Base-by-base conservation (phyloP, 495 filamentous ascomycete genomes). In the Tetracladium setigerum region DNA sequence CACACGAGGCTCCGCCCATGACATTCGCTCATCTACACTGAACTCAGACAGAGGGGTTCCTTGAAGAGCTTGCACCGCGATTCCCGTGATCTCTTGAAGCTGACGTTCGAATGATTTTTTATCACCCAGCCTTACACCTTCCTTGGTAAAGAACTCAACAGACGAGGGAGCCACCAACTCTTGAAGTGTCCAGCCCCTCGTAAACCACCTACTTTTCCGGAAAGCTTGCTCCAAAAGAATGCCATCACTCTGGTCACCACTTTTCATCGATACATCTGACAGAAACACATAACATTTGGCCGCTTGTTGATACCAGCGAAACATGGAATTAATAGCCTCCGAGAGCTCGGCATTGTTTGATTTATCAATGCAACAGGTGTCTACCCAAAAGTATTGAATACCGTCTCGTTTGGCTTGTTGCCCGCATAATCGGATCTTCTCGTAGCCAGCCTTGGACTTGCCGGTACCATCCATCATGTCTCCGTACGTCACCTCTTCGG, bases 401-500 rank as follows among this genome's bases (percentile, higher is more conserved):
- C n/a, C n/a, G n/a, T n/a, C n/a, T n/a, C n/a, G n/a, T n/a, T n/a
- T n/a, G n/a, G n/a, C n/a, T n/a, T n/a, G n/a, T n/a, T n/a, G n/a
- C n/a, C n/a, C n/a, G n/a, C n/a, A n/a, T n/a, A n/a, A n/a, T n/a
- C n/a, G n/a, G n/a, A n/a, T n/a, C n/a, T n/a, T n/a, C n/a, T n/a
- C n/a, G n/a, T n/a, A n/a, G n/a, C n/a, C n/a, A n/a, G n/a, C n/a
- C n/a, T n/a, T n/a, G n/a, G n/a, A n/a, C 1, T 36, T 10, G 5
- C 13, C 19, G 1, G 47, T 46, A 0, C 18, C 34, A 10, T 22
- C 13, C 4, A 6, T 17, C 6, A 59, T 12, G 24, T 60, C 54
- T 38, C 45, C 12, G 34, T 45, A 61, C 10, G 40, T 48, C 19
- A 59, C 50, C 38, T 61, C 61, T 12, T 59, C 38, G 19, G 12